Evolutionary conservation across 257 asterid species (phyloP).

Genomic region (Apocynum venetum): DNA sequence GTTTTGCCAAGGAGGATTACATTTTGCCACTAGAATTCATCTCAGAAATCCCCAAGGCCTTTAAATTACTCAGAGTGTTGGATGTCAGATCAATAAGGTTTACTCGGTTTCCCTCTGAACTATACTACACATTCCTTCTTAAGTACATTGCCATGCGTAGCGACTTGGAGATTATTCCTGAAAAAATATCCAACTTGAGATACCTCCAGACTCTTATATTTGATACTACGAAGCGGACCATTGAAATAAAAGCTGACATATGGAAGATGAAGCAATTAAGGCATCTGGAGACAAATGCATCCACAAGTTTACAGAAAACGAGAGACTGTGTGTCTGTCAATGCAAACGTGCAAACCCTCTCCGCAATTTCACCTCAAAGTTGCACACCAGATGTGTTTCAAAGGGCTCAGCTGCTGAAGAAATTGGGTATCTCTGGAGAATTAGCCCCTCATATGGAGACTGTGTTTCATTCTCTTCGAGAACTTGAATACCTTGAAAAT

Average conservation of each 20-base stretch:
- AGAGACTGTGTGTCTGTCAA: background rate
- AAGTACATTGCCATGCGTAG: constrained; percentile 32
- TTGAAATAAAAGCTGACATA: constrained; percentile 28
- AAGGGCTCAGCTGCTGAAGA: constrained; percentile 10
- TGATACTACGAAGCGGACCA: constrained; percentile 11
- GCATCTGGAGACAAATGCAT: constrained; percentile 35
- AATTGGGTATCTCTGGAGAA: constrained; percentile 14
- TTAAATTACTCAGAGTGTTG: background rate
- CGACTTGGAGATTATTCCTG: constrained; percentile 10
- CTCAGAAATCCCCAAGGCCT: constrained; percentile 4
- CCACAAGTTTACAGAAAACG: constrained; percentile 13
- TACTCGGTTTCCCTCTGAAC: constrained; percentile 17
- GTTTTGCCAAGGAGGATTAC: constrained; percentile 12
- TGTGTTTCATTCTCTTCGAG: background rate
- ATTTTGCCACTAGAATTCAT: background rate
- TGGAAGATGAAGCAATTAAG: constrained; percentile 41
- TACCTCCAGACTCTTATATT: constrained; percentile 16
- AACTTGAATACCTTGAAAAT: constrained; percentile 1
- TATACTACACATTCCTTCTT: constrained; percentile 31
- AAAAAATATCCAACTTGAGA: constrained; percentile 2
- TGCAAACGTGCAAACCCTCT: constrained; percentile 11
- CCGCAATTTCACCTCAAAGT: constrained; percentile 2
- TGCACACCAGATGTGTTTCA: background rate
- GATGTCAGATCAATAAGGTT: background rate
- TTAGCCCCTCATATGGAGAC: background rate